phyloP scores from a whole-genome alignment of 805 yeast genomes.

The Saccharomyces eubayanus region DNA sequence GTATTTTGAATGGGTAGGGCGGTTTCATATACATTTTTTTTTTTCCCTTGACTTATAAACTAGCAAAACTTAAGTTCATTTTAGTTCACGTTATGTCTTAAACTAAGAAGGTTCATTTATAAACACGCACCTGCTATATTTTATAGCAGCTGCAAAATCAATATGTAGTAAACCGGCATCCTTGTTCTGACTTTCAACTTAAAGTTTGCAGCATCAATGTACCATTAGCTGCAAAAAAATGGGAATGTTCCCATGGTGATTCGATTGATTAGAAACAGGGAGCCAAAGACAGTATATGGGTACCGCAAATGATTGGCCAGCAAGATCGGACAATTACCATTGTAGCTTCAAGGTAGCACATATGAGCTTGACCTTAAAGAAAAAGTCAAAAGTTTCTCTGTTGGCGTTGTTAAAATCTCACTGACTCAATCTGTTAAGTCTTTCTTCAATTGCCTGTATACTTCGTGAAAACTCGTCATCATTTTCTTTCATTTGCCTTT shows the following conservation, averaged over 20 bases:
- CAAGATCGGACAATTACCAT: neutral
- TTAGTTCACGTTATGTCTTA: neutral
- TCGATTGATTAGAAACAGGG: neutral
- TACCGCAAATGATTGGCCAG: too few relatives aligned
- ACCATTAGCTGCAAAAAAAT: neutral
- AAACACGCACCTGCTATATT: neutral
- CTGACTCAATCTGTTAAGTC: constrained; percentile 11
- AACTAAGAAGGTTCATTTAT: neutral
- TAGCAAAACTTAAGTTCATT: neutral
- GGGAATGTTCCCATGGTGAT: neutral
- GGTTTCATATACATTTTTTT: neutral
- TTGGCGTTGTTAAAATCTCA: neutral
- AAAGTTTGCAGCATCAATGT: neutral
- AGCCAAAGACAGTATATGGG: too few relatives aligned
- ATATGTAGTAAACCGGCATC: neutral
- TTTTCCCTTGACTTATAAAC: neutral
- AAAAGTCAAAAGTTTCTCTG: neutral
- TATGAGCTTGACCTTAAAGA: neutral
- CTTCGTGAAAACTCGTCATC: constrained; percentile 17
- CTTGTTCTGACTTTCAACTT: neutral
- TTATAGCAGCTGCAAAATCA: neutral
- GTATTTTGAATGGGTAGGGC: neutral
- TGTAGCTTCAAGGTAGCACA: neutral
- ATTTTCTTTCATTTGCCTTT: constrained; percentile 11
- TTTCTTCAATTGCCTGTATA: constrained; percentile 16